phyloP scores from a whole-genome alignment of 257 asterid genomes.

The Paraleonurus japonicus region DNA sequence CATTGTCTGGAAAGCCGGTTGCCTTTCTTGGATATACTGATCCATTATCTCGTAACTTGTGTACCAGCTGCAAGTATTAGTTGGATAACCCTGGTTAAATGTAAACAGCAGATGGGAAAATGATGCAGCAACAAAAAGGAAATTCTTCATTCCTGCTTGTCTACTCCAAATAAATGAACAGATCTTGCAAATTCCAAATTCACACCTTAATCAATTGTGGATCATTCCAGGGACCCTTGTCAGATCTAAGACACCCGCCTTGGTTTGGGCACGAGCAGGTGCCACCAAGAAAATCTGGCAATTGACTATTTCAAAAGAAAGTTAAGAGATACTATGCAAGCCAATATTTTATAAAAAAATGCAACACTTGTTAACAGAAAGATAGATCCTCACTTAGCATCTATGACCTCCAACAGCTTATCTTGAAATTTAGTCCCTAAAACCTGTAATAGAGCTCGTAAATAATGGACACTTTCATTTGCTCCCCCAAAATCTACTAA shows the following conservation, averaged over 20 bases:
- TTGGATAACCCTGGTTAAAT: slow-evolving; percentile 32
- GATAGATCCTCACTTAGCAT: slow-evolving; percentile 57
- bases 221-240: slow-evolving; percentile 94
- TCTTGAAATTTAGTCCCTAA: slow-evolving; percentile 75
- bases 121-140: slow-evolving; percentile 21
- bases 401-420: slow-evolving; percentile 75
- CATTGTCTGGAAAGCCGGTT: slow-evolving; percentile 49
- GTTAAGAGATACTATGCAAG: slow-evolving; percentile 18
- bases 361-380: slow-evolving; percentile 16
- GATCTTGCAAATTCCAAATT: slow-evolving; percentile 19
- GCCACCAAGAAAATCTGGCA: slow-evolving; percentile 98
- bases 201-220: slow-evolving; percentile 81
- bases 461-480: slow-evolving; percentile 19
- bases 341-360: slow-evolving; percentile 8
- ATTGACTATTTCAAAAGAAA: slow-evolving; percentile 57
- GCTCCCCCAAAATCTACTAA: slow-evolving; percentile 15
- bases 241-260: slow-evolving; percentile 91
- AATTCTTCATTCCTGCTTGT: background rate
- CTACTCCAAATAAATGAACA: background rate
- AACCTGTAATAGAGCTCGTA: slow-evolving; percentile 57
- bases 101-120: slow-evolving; percentile 19
- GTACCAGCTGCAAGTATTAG: slow-evolving; percentile 74
- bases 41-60: slow-evolving; percentile 55
- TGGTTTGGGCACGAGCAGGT: slow-evolving; percentile 76
- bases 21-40: slow-evolving; percentile 42